These are phyloP conservation scores for Gaeumannomyces sp. DNA, from an alignment of 2,329 filamentous ascomycete species.

Conservation along the genomic window DNA sequence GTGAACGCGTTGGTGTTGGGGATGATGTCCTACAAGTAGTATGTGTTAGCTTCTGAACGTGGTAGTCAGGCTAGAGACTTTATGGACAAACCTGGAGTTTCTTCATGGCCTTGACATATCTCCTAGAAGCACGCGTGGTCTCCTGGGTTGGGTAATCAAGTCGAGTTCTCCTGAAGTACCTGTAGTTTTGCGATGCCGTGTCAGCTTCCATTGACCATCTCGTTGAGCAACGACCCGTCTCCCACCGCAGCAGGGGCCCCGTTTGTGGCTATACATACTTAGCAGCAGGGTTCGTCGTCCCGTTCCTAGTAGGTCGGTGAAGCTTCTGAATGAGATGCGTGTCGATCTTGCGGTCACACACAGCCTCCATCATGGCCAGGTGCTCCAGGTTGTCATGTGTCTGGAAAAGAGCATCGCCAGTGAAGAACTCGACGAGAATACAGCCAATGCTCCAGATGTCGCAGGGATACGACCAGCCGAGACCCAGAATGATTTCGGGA, in stretches of 20 bases:
- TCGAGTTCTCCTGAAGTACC: slow-evolving; percentile 60
- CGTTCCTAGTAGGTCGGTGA: slow-evolving; percentile 50
- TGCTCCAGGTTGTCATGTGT: slow-evolving; percentile 69
- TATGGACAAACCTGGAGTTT: slow-evolving; percentile 43
- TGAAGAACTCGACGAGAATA: slow-evolving; percentile 67
- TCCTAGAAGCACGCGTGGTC: slow-evolving; percentile 56
- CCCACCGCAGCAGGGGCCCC: not conserved
- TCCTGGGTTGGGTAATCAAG: slow-evolving; percentile 60
- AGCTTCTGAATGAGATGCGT: slow-evolving; percentile 50
- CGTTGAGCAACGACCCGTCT: not conserved
- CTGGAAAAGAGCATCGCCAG: slow-evolving; percentile 64
- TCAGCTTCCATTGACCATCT: not conserved
- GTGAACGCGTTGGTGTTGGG: slow-evolving; percentile 53
- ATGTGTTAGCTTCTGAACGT: slow-evolving; percentile 17
- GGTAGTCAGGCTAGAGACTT: not conserved
- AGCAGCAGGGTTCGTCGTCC: slow-evolving; percentile 51
- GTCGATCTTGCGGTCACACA: slow-evolving; percentile 55
- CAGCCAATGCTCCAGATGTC: slow-evolving; percentile 72
- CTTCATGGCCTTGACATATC: slow-evolving; percentile 70
- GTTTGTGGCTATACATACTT: slow-evolving; percentile 44
- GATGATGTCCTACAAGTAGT: slow-evolving; percentile 51
- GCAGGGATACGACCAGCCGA: slow-evolving; percentile 66
- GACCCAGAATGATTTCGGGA: slow-evolving; percentile 63
- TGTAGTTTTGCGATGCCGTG: slow-evolving; percentile 22
- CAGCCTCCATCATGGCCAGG: slow-evolving; percentile 69